Evolutionary conservation across 2,329 filamentous ascomycete genomes (phyloP).

Genomic region (Beauveria scarabaeidicola): DNA sequence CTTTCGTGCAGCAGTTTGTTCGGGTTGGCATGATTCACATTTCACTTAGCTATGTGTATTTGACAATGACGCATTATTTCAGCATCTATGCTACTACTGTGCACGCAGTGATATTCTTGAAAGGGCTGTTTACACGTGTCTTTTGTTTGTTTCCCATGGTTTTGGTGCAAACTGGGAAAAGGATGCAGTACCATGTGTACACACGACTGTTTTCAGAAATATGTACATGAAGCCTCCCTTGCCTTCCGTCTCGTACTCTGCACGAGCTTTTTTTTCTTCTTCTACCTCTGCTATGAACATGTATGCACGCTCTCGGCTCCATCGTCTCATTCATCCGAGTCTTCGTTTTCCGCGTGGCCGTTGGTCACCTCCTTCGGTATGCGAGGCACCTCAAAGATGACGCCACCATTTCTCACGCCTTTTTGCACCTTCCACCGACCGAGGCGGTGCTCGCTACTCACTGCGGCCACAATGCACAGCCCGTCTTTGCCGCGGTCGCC

Average conservation of each 20-base stretch:
- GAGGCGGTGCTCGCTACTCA: slow-evolving; percentile 78
- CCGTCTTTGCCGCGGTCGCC: slow-evolving; percentile 69
- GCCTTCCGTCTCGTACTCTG: no score
- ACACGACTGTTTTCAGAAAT: background rate
- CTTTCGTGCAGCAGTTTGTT: no score
- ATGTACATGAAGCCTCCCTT: background rate
- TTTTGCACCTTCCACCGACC: slow-evolving; percentile 67
- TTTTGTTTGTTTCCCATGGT: no score
- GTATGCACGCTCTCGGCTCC: background rate
- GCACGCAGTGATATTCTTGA: no score
- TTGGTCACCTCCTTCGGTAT: slow-evolving; percentile 12
- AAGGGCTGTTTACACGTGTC: no score
- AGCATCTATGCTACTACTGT: no score
- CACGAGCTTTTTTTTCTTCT: background rate
- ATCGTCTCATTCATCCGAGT: slow-evolving; percentile 20
- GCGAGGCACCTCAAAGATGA: slow-evolving; percentile 73
- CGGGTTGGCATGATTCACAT: no score
- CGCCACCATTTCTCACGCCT: slow-evolving; percentile 69
- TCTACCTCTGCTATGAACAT: background rate
- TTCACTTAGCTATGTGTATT: no score
- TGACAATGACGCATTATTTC: no score
- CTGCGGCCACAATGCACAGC: slow-evolving; percentile 74
- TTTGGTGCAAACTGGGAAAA: no score
- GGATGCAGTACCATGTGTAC: background rate
- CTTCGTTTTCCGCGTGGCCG: slow-evolving; percentile 23